A percentile compares a stretch with the other conserved stretches of the same genome.
These are phyloP conservation scores for Phytopythium boreale DNA, from an alignment of 352 stramenopile species.

Conservation along the genomic window DNA sequence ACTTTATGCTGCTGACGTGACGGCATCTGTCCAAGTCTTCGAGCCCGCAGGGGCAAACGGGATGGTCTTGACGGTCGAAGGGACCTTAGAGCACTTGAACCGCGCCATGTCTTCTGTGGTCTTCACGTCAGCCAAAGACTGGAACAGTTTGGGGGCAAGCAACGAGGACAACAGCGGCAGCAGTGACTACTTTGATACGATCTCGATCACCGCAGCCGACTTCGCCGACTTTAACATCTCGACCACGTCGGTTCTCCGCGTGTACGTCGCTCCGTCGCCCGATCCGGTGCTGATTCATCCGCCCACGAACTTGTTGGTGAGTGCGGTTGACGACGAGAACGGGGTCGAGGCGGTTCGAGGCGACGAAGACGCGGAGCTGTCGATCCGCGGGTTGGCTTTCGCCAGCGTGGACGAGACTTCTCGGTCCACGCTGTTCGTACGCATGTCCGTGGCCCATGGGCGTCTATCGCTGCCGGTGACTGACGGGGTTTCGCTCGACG, in stretches of 20 bases:
- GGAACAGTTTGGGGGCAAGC: conserved; percentile 55
- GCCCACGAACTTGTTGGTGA: conserved; percentile 26
- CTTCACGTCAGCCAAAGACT: conserved; percentile 57
- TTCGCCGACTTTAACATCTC: conserved; percentile 32
- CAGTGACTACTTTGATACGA: conserved; percentile 42
- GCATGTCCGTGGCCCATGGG: conserved; percentile 25
- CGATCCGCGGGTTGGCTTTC: conserved; percentile 28
- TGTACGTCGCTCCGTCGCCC: conserved; percentile 29
- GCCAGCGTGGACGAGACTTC: conserved; percentile 44
- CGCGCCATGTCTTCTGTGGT: conserved; percentile 34
- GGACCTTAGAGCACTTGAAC: conserved; percentile 40
- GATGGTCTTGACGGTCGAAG: conserved; percentile 28
- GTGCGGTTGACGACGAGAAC: conserved; percentile 20
- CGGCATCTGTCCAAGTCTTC: neutral
- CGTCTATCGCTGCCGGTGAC: conserved; percentile 14
- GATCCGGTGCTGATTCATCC: conserved; percentile 28
- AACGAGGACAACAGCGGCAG: conserved; percentile 1
- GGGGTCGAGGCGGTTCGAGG: conserved; percentile 24
- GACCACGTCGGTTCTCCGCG: conserved; percentile 21
- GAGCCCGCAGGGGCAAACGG: neutral
- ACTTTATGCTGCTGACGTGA: conserved; percentile 7
- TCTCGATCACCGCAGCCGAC: conserved; percentile 43
- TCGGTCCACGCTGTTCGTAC: conserved; percentile 25
- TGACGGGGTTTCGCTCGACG: conserved; percentile 23
- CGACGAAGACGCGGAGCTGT: conserved; percentile 46